Percentiles rank a stretch among this genome's conserved stretches.
These are phyloP conservation scores for Trypanosomatidae sp. DNA, from an alignment of 208 protist genomes.

Conservation along the genomic window DNA sequence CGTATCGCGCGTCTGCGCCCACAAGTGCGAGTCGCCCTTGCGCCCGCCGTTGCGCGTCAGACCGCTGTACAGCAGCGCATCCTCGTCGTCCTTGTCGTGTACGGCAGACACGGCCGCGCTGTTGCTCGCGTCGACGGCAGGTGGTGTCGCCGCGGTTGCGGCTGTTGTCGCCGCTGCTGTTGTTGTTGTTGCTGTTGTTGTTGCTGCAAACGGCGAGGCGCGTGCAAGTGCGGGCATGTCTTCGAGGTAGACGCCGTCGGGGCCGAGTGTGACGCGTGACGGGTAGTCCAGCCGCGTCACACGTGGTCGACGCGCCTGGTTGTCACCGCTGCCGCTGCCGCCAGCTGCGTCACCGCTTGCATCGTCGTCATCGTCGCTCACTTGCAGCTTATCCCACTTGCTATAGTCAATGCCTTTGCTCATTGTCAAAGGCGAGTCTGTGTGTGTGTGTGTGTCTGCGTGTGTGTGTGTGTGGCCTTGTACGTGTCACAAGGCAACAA, in stretches of 20 bases:
- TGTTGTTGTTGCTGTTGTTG: not conserved
- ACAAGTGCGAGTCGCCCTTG: slow-evolving; percentile 44
- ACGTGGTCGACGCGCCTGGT: slow-evolving; percentile 1
- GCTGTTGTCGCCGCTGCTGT: not conserved
- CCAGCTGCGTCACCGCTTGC: not conserved
- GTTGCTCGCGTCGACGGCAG: not conserved
- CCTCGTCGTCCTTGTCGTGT: not conserved
- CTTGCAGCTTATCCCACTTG: not conserved
- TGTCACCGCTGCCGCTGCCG: not conserved
- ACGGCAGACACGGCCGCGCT: not conserved
- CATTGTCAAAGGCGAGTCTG: slow-evolving; percentile 6
- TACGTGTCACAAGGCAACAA: too few species aligned
- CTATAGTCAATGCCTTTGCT: not conserved
- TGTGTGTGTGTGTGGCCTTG: not conserved
- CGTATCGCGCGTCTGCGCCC: slow-evolving; percentile 54
- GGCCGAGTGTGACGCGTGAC: slow-evolving; percentile 42
- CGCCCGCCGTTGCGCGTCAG: slow-evolving; percentile 48
- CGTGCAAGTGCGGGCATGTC: slow-evolving; percentile 12
- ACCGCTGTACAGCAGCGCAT: slow-evolving; percentile 24
- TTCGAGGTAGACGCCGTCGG: slow-evolving; percentile 33
- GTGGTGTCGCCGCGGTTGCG: not conserved
- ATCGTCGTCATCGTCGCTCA: not conserved
- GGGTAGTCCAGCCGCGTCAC: slow-evolving; percentile 52
- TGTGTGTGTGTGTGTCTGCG: not conserved
- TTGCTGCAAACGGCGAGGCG: slow-evolving; percentile 39